Evolutionary conservation across 2,329 filamentous ascomycete species (phyloP), one percentile per base, ranked within the genome.

Genomic region (Gremmenia infestans): DNA sequence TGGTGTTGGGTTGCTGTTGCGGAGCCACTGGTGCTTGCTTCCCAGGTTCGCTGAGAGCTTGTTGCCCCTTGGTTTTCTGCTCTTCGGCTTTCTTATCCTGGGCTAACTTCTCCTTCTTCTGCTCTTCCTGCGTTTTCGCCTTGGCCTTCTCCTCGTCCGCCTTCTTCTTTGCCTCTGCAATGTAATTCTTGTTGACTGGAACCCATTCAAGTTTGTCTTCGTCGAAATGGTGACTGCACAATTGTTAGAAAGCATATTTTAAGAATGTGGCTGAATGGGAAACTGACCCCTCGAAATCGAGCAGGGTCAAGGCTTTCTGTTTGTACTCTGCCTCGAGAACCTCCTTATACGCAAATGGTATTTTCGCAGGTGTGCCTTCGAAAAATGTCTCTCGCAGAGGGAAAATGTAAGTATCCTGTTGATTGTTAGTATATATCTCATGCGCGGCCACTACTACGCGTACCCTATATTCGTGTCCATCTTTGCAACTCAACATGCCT

Each of bases 331-430:
- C 74, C 19, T 73, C 72, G 1, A 87, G 71, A 49, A 87, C 76
- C 48, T 82, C 79, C 57, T 79, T 76, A 65, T 84, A 87, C 7
- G 75, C 72, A 63, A 78, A 84, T 0, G 88, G 88, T 23, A 91
- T 84, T 70, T 84, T 84, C 47, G 80, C 86, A 0, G 78, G 73
- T 0, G 84, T 78, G 0, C 83, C 85, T 65, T 91, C 87, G 55
- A 88, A 91, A 1, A 75, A 78, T 1, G 83, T 88, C 57, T 83
- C 79, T n/a, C 84, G 76, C 65, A 91, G 73, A 0, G 88, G 88
- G 65, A 84, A 89, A 11, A 91, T 73, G 53, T 87, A 78, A 0
- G 76, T 78, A 54, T 81, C 78, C 74, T 79, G 43, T 39, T 4
- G n/a, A 5, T 3, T 35, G 47, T 65, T 49, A 63, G 54, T 43